Conservation (phyloP, 352 stramenopile species). For the Phytophthora hibernalis region DNA sequence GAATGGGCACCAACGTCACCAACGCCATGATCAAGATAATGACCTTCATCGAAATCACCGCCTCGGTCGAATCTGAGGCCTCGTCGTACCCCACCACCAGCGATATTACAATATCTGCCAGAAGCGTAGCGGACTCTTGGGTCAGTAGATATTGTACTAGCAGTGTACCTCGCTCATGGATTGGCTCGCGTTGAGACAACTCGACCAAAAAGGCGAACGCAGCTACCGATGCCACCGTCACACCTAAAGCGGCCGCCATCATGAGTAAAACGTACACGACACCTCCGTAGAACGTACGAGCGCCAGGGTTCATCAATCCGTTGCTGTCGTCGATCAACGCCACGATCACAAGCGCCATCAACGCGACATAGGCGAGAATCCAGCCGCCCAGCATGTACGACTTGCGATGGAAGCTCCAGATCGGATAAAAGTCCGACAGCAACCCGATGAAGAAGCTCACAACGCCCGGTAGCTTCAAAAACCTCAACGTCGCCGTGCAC, state of each 20-base stretch:
- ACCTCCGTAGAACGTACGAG: slow-evolving; percentile 61
- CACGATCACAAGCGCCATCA: slow-evolving; percentile 75
- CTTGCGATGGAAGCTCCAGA: slow-evolving; percentile 80
- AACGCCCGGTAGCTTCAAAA: slow-evolving; percentile 63
- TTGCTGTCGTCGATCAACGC: slow-evolving; percentile 61
- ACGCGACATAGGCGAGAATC: slow-evolving; percentile 70
- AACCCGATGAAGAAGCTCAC: slow-evolving; percentile 80
- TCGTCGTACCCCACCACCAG: slow-evolving; percentile 52
- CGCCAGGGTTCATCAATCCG: slow-evolving; percentile 44
- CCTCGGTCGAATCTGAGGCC: slow-evolving; percentile 38
- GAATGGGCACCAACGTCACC: slow-evolving; percentile 69
- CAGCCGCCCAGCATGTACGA: slow-evolving; percentile 81
- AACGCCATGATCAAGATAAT: slow-evolving; percentile 76
- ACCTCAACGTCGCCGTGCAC: slow-evolving; percentile 53
- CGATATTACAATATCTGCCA: slow-evolving; percentile 50
- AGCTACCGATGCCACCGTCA: slow-evolving; percentile 64
- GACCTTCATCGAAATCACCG: slow-evolving; percentile 70
- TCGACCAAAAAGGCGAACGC: slow-evolving; percentile 76
- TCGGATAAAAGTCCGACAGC: slow-evolving; percentile 82
- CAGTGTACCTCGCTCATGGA: slow-evolving; percentile 72
- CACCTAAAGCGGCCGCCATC: slow-evolving; percentile 68
- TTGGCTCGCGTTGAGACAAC: slow-evolving; percentile 77
- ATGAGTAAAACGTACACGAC: slow-evolving; percentile 77
- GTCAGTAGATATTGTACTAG: slow-evolving; percentile 77
- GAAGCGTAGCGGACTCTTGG: slow-evolving; percentile 52